Evolutionary conservation across 2,329 filamentous ascomycete species (phyloP).

Genomic region (Fusarium poae): DNA sequence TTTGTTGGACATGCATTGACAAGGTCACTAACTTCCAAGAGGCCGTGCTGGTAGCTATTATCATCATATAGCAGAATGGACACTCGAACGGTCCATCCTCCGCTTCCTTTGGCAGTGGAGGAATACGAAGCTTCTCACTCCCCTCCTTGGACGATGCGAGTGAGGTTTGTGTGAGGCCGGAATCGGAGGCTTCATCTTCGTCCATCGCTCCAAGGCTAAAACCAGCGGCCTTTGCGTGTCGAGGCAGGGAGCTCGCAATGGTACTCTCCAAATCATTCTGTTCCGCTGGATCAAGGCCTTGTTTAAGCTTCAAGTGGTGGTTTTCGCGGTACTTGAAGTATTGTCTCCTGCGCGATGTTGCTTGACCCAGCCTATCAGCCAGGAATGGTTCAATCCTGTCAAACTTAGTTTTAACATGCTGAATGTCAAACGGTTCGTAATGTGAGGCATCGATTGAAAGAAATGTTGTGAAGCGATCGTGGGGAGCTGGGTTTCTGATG

Average conservation of each 20-base stretch:
- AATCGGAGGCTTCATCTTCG: neutral
- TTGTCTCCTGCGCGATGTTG: neutral
- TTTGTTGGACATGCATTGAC: too few species aligned
- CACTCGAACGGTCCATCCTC: constrained; percentile 6
- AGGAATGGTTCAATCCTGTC: accelerated
- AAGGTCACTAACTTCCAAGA: too few species aligned
- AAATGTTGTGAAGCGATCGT: constrained; percentile 11
- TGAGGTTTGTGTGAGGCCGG: neutral
- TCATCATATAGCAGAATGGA: constrained; percentile 14
- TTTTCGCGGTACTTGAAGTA: constrained; percentile 22
- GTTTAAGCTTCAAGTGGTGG: neutral
- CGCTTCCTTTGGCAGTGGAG: neutral
- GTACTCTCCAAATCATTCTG: constrained; percentile 6
- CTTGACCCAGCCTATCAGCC: neutral
- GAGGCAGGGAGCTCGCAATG: neutral
- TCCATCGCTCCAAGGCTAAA: neutral
- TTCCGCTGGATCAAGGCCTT: accelerated
- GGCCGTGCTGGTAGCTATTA: neutral
- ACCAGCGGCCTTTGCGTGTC: accelerated
- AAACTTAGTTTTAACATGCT: constrained; percentile 4
- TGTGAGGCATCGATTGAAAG: accelerated
- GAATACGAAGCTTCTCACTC: accelerated
- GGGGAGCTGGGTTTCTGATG: constrained; percentile 22
- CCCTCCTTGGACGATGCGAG: neutral
- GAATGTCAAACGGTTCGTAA: constrained; percentile 15